Base-by-base conservation (phyloP, 345 rosid genomes). In the Melaleuca quinquenervia region DNA sequence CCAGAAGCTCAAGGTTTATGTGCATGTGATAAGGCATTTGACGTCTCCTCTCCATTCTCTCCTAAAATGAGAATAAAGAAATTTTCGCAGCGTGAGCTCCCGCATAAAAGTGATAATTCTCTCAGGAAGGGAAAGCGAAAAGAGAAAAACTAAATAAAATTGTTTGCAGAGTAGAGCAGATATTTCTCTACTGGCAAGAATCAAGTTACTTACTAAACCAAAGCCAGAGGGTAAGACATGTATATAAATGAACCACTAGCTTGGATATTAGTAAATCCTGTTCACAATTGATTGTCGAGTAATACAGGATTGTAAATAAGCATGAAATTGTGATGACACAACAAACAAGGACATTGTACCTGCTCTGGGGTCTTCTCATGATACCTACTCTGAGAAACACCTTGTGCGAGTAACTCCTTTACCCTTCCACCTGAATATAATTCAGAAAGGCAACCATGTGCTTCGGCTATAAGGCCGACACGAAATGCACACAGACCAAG, bases 11-110 rank as follows among this genome's bases (percentile, higher is more conserved):
- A n/a, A 95, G 98, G 90, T 95, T 96, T 82, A 96, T 94, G 94
- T 96, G 98, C 99, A 96, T 95, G 88, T 95, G 99, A 84, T 95
- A 95, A 29, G 98, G 99, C 98, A 96, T 95, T 87, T 95, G 98
- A 36, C 95, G 94, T 88, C 98, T 94, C 90, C 97, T 94, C 85
- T 95, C 99, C 89, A 93, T 41, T 87, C 98, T 93, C 88, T 96
- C 99, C 99, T 95, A 93, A 87, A 36, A 36, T 87, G 88, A 85
- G 45, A 16, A 84, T 16, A 83, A 45, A 84, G 49, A 53, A 76
- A 8, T 32, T 51, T 52, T 74, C 50, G 56, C 64, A 48, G 49
- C 18, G 8, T 41, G 49, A 36, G 2, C 80, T 70, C 48, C 7
- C 48, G 11, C 80, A 18, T 26, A 36, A 36, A 70, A 70, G 80